These are phyloP conservation scores for Mangifera indica DNA, from an alignment of 345 rosid genomes.

Conservation along the genomic window DNA sequence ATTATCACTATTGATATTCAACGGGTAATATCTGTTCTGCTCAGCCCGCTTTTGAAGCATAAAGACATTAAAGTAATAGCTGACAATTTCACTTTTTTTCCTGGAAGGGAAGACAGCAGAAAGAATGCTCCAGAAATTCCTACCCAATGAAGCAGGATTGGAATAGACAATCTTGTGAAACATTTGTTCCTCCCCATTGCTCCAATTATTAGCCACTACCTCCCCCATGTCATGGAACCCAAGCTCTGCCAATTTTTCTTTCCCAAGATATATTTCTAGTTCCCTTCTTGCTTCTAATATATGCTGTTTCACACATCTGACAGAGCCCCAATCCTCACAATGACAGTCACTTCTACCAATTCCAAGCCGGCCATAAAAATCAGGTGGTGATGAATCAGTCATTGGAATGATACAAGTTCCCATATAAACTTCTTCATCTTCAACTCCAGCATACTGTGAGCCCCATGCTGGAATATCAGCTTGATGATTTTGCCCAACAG, in stretches of 20 bases:
- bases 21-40: constrained; percentile 63
- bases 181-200: constrained; percentile 57
- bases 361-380: constrained; percentile 29
- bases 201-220: constrained; percentile 59
- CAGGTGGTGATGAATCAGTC: constrained; percentile 33
- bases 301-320: constrained; percentile 66
- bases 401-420: constrained; percentile 71
- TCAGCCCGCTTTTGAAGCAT: constrained; percentile 58
- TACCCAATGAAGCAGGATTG: constrained; percentile 51
- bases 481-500: constrained; percentile 70
- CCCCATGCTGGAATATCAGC: constrained; percentile 53
- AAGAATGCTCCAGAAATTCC: constrained; percentile 63
- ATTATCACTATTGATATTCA: constrained; percentile 65
- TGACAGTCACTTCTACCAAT: constrained; percentile 49
- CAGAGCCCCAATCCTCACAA: constrained; percentile 54
- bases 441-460: constrained; percentile 10
- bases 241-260: constrained; percentile 42
- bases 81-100: constrained; percentile 45
- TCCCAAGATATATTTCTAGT: constrained; percentile 44
- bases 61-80: constrained; percentile 33
- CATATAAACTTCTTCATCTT: constrained; percentile 36
- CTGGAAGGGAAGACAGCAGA: constrained; percentile 52
- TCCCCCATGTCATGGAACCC: constrained; percentile 86
- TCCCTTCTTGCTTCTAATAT: constrained; percentile 54
- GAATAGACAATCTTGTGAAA: constrained; percentile 56